These are phyloP conservation scores for Fonsecaea pedrosoi DNA, from an alignment of 2,329 filamentous ascomycete species.

Conservation along the genomic window DNA sequence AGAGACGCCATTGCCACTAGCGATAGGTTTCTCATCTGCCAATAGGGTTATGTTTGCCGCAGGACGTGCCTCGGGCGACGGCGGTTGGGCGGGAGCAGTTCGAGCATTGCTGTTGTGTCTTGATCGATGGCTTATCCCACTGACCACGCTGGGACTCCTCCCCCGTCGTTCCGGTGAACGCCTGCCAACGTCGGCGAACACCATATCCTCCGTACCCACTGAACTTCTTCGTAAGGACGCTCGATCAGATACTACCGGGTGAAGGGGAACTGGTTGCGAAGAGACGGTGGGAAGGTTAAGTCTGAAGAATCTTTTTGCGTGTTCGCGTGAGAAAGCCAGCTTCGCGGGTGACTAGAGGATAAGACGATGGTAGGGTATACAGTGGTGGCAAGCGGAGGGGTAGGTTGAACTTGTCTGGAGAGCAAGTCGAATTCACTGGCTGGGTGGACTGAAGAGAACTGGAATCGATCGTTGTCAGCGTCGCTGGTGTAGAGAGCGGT, in stretches of 20 bases:
- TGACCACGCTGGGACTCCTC: constrained; percentile 37
- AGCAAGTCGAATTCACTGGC: constrained; percentile 5
- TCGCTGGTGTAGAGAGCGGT: neutral
- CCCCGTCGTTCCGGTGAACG: constrained; percentile 35
- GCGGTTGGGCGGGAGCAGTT: constrained; percentile 29
- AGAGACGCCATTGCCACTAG: constrained; percentile 56
- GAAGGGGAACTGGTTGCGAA: constrained; percentile 40
- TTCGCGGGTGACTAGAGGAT: constrained; percentile 39
- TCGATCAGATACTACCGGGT: constrained; percentile 45
- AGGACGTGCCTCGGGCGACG: constrained; percentile 36
- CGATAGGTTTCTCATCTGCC: constrained; percentile 55
- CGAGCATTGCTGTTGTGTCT: constrained; percentile 40
- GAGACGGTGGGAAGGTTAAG: constrained; percentile 45
- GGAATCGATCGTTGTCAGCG: neutral
- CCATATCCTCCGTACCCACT: constrained; percentile 43
- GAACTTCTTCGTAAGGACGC: constrained; percentile 46
- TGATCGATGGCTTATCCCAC: constrained; percentile 41
- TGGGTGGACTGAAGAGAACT: constrained; percentile 2
- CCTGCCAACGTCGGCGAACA: constrained; percentile 35
- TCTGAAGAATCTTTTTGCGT: constrained; percentile 56
- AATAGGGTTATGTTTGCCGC: constrained; percentile 46
- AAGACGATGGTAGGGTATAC: neutral
- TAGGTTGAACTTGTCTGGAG: neutral
- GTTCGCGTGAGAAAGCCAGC: constrained; percentile 55
- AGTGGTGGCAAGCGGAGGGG: neutral